Base-by-base conservation (phyloP, 2,329 filamentous ascomycete species). In the Grosmannia clavigera region DNA sequence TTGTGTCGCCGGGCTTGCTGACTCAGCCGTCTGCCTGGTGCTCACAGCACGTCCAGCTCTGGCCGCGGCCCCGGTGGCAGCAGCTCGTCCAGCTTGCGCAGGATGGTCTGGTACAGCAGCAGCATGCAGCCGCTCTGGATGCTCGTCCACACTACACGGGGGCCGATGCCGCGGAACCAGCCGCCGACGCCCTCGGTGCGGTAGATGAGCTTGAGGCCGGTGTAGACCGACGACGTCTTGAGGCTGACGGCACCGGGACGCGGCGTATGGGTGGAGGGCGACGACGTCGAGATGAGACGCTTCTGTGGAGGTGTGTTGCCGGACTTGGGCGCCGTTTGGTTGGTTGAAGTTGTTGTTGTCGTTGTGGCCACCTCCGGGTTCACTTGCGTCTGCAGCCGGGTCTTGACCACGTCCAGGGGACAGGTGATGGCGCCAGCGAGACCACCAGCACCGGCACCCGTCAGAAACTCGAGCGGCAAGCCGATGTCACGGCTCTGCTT, bases 81-180 rank as follows among this genome's bases (percentile, higher is more conserved):
- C 70, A 75, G 74, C 50, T 72, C 66, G 60, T 92, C 87, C 65
- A 97, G 80, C 73, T 86, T 83, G 68, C 87, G 85, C 69, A 97
- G 75, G 60, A 97, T 77, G 62, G 86, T 87, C 75, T 97, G 92
- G 72, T 97, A 97, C 71, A 96, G 78, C 67, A 97, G 92, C 70
- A 97, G 78, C 92, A 97, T 97, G 65, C 90, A 95, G 51, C 92
- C 89, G 69, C 89, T 96, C 76, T 99, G 94, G 61, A 97, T 90
- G 68, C 92, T 96, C 27, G 94, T 99, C 94, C 94, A 99, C 16
- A 97, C 90, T 61, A 87, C 87, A 59, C 94, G 83, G 1, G 94
- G 94, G 0, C 92, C 92, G 1, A 99, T 92, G 31, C 94, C 94
- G 61, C 94, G 84, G 74, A 99, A 99, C 85, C 90, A 95, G 1